Evolutionary conservation across 2,329 filamentous ascomycete species (phyloP), one percentile per base, ranked within the genome.

Genomic region (Stromatinia cepivora): DNA sequence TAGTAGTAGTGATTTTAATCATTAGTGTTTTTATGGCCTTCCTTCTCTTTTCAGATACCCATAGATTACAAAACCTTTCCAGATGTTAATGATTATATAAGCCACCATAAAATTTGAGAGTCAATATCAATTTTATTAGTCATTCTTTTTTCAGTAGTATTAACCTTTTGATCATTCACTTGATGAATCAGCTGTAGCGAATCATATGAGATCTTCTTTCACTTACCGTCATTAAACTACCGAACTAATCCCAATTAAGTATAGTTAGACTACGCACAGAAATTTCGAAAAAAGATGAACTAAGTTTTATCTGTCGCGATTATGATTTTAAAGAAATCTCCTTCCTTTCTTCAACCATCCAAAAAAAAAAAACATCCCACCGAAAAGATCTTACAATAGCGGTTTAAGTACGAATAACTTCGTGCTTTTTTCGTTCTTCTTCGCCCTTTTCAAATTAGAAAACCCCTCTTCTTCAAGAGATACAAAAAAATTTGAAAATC

Each of bases 401-500:
- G 75, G 74, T 77, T 69, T 67, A 75, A 78, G 77, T 75, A 76
- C 77, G 76, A 77, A 70, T 46, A 59, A 42, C 71, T 73, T 76
- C 74, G 76, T 78, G 69, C 75, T 77, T 77, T 73, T 79, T 77
- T 77, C 76, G 76, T 78, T 78, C 74, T 76, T 77, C 75, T 73
- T 76, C 75, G 70, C 77, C 75, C 72, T 74, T 73, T 75, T 75
- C 67, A 71, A 75, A 73, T 71, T 72, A 76, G 69, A 78, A 79
- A 79, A 77, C 67, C 72, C 74, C 66, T 68, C 66, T 68, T 76
- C 74, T 66, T 70, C 70, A 71, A 76, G 75, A 77, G 75, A 75
- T 70, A 70, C 72, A 79, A 79, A 79, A 79, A 79, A 79, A 78
- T 70, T 79, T 78, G 77, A 79, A 79, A 79, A 79, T 71, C 72